These are phyloP conservation scores for Microbotryum lychnidis-dioicae DNA, from an alignment of 1,284 basidiomycete species.

Conservation along the genomic window DNA sequence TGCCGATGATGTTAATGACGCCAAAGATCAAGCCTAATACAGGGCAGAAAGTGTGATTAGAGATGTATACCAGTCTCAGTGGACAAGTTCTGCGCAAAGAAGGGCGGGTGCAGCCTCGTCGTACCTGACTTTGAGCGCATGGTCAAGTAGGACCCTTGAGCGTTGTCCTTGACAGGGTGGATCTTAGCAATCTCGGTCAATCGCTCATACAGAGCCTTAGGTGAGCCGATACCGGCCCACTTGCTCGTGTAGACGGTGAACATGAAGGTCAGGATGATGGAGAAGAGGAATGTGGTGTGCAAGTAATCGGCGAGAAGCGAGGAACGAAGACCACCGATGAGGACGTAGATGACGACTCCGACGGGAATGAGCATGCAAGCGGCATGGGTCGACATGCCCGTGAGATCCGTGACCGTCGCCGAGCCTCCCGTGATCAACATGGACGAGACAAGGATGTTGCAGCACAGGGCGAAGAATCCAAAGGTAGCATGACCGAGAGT, in stretches of 20 bases:
- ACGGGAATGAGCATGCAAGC: constrained; percentile 67
- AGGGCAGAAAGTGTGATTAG: constrained; percentile 48
- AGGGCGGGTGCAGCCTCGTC: too few relatives aligned
- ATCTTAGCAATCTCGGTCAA: constrained; percentile 40
- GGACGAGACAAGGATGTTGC: constrained; percentile 59
- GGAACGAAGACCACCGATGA: constrained; percentile 44
- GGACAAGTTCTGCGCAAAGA: too few relatives aligned
- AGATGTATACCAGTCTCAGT: background rate
- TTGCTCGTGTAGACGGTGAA: constrained; percentile 63
- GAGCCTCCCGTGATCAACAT: constrained; percentile 51
- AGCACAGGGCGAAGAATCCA: constrained; percentile 67
- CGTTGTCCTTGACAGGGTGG: constrained; percentile 53
- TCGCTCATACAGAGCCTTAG: constrained; percentile 33
- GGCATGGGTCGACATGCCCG: constrained; percentile 72
- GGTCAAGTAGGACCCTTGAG: constrained; percentile 57
- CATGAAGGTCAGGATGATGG: constrained; percentile 61
- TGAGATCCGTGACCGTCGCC: constrained; percentile 67
- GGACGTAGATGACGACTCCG: constrained; percentile 45
- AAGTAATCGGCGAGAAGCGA: constrained; percentile 52
- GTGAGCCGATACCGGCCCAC: constrained; percentile 50
- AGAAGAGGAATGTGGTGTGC: constrained; percentile 71
- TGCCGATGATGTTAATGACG: constrained; percentile 68
- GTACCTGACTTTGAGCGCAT: constrained; percentile 44
- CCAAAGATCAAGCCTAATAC: constrained; percentile 78
- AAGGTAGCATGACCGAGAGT: constrained; percentile 62